Conservation (phyloP, 768 basidiomycete genomes). For the Boletus sensibilis region DNA sequence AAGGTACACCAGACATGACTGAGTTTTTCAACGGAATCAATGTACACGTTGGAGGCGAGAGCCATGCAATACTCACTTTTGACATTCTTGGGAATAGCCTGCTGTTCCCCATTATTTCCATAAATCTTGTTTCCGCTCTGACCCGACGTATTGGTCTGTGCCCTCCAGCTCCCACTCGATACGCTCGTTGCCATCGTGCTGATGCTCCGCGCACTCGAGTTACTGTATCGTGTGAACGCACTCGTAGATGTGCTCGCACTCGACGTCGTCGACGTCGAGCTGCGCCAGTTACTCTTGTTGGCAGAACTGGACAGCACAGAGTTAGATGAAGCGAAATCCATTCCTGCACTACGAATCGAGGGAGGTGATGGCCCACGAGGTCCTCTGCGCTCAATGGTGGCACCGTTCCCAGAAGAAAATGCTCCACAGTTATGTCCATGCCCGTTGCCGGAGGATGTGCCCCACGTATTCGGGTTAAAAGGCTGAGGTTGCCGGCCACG, state of each 20-base stretch:
- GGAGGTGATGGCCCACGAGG: slow-evolving; percentile 58
- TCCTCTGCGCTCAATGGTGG: slow-evolving; percentile 35
- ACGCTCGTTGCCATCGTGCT: slow-evolving; percentile 82
- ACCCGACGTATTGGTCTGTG: slow-evolving; percentile 31
- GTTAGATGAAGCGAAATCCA: slow-evolving; percentile 51
- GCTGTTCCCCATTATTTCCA: slow-evolving; percentile 24
- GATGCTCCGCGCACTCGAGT: slow-evolving; percentile 64
- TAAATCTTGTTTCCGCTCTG: slow-evolving; percentile 15
- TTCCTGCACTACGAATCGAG: slow-evolving; percentile 53
- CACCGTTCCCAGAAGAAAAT: slow-evolving; percentile 12
- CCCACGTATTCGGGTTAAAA: slow-evolving; percentile 20
- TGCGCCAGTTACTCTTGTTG: slow-evolving; percentile 64
- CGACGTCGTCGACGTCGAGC: slow-evolving; percentile 66
- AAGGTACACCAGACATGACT: slow-evolving; percentile 80
- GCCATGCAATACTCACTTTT: slow-evolving; percentile 62
- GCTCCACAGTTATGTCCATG: slow-evolving; percentile 10
- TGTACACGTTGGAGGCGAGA: background rate
- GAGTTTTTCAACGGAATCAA: slow-evolving; percentile 5
- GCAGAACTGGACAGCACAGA: slow-evolving; percentile 53
- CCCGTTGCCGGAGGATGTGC: slow-evolving; percentile 15
- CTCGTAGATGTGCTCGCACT: slow-evolving; percentile 68
- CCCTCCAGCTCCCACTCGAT: slow-evolving; percentile 72
- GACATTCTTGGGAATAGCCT: slow-evolving; percentile 62
- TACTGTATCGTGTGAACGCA: slow-evolving; percentile 77
- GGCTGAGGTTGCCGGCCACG: slow-evolving; percentile 45